A percentile compares a stretch with the other conserved stretches of the same genome.
phyloP scores from a whole-genome alignment of 108 stramenopile species.

The Cyclotella distinguenda region DNA sequence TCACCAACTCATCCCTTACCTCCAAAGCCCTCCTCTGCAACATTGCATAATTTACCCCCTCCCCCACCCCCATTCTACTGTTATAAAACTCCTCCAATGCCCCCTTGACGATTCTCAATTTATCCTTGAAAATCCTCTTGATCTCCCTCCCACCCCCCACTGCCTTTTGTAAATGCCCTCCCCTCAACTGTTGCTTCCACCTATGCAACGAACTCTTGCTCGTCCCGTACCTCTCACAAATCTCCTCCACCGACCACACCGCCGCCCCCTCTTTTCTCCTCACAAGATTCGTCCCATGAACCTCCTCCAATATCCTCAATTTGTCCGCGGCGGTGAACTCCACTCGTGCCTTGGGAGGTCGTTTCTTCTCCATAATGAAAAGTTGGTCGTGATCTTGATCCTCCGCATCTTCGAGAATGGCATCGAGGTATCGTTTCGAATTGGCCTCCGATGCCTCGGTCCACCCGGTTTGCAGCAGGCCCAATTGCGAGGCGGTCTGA shows the following conservation, averaged over 20 bases:
- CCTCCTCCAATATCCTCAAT: slow-evolving; percentile 19
- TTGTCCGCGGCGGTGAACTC: slow-evolving; percentile 37
- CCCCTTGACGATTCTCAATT: slow-evolving; percentile 10
- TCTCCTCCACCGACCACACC: slow-evolving; percentile 17
- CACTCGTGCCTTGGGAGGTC: slow-evolving; percentile 16
- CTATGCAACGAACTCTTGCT: slow-evolving; percentile 37
- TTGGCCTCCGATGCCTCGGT: slow-evolving; percentile 16
- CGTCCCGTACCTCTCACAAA: slow-evolving; percentile 31
- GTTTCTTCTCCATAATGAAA: neutral
- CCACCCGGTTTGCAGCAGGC: slow-evolving; percentile 16
- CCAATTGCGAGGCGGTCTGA: slow-evolving; percentile 17
- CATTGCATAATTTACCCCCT: neutral
- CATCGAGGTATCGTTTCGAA: neutral
- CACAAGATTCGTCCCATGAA: slow-evolving; percentile 10
- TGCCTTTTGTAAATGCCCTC: slow-evolving; percentile 12
- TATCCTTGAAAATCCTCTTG: slow-evolving; percentile 33
- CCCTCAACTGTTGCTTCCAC: slow-evolving; percentile 25
- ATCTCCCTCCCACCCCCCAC: neutral
- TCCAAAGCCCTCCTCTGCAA: slow-evolving; percentile 25
- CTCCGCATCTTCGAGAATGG: slow-evolving; percentile 7
- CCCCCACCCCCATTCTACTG: neutral
- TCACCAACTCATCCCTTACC: slow-evolving; percentile 20
- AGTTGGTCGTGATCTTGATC: neutral
- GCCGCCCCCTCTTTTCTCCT: slow-evolving; percentile 1
- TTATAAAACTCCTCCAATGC: slow-evolving; percentile 17